phyloP scores from a whole-genome alignment of 805 yeast genomes.

The Debaryomyces castellii region DNA sequence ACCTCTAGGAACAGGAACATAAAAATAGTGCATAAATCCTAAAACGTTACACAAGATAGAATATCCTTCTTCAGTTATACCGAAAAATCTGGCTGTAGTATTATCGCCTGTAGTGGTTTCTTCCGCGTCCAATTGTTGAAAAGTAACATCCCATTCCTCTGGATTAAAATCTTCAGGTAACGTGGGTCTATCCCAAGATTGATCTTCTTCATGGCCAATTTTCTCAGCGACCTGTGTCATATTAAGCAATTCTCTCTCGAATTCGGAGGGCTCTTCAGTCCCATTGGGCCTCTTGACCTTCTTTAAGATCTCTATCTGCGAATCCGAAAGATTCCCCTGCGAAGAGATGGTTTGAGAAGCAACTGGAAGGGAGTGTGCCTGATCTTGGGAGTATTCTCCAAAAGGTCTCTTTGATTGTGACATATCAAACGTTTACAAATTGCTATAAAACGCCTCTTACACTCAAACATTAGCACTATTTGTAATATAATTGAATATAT shows the following conservation, averaged over 20 bases:
- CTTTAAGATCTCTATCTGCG: constrained; percentile 34
- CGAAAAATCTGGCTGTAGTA: constrained; percentile 80
- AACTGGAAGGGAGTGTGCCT: constrained; percentile 36
- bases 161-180: constrained; percentile 52
- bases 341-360: constrained; percentile 20
- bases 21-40: constrained; percentile 87
- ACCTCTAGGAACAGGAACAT: constrained; percentile 86
- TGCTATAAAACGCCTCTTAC: neutral
- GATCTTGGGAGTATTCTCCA: constrained; percentile 13
- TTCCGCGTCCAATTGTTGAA: constrained; percentile 95
- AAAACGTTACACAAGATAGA: constrained; percentile 87
- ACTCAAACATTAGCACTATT: neutral
- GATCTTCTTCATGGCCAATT: constrained; percentile 33
- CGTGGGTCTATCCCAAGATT: constrained; percentile 55
- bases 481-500: neutral
- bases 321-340: constrained; percentile 22
- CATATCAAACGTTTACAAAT: neutral
- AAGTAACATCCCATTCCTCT: constrained; percentile 52
- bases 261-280: constrained; percentile 38
- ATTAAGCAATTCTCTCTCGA: constrained; percentile 37
- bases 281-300: constrained; percentile 33
- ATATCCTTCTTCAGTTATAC: constrained; percentile 85
- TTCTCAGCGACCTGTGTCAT: constrained; percentile 32
- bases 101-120: constrained; percentile 63
- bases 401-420: constrained; percentile 12